Evolutionary conservation across 2,329 filamentous ascomycete genomes (phyloP), one percentile per base, ranked within the genome.

Genomic region (Didymella pomorum): DNA sequence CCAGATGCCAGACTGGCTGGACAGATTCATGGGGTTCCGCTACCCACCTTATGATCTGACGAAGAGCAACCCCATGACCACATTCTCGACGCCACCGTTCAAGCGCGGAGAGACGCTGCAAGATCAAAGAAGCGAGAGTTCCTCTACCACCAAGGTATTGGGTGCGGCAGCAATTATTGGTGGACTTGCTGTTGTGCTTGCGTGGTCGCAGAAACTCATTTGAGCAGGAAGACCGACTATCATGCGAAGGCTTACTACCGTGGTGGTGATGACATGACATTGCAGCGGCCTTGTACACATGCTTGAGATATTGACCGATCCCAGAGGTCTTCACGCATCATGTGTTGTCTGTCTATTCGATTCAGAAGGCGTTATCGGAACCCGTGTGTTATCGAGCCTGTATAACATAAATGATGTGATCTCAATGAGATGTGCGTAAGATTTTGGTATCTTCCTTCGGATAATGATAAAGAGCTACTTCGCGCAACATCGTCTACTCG

Each of bases 401-500:
- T 5, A 29, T 29, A 31, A 3, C 6, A 11, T 41, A 6, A 9
- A 23, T 12, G 12, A 41, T 14, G 20, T 11, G 5, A 14, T 23
- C n/a, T 16, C 12, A 11, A 18, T n/a, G 21, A 49, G n/a, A 39
- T 7, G 9, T 18, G 37, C 26, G 9, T n/a, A 14, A 2, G 16
- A 9, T 35, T 45, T 53, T 58, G 45, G 50, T 58, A 53, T 58
- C 33, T 58, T 23, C 10, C 11, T 41, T 39, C 35, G 12, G 8
- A 8, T 3, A 45, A 39, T 4, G n/a, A 29, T 21, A 23, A 28
- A 16, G 4, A 10, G 18, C 9, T 25, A 41, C 7, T 5, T n/a
- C 37, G 1, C 41, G n/a, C 2, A 20, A 2, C 5, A 26, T 18
- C 29, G 2, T 28, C 45, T 68, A 70, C 51, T 70, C 52, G 28